phyloP scores from a whole-genome alignment of 129 eudicot species.

The Oenanthe sinensis region DNA sequence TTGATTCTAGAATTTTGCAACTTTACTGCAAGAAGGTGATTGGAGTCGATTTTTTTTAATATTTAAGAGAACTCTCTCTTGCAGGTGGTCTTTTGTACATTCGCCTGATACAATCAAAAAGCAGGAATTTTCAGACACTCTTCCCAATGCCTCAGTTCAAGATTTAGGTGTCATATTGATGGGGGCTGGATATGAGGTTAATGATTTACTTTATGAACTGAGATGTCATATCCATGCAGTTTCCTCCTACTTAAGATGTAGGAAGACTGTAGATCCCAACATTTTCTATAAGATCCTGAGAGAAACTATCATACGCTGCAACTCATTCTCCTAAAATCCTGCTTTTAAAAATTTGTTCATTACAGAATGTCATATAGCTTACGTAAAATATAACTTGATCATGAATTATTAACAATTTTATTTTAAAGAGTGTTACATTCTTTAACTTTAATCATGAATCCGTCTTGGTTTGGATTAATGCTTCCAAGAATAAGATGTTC shows the following conservation, averaged over 20 bases:
- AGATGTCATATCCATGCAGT: too few relatives aligned
- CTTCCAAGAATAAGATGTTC: not conserved
- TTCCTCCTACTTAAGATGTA: not conserved
- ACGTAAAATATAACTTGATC: not conserved
- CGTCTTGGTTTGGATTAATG: not conserved
- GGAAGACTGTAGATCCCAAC: not conserved
- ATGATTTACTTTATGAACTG: not conserved
- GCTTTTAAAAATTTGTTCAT: not conserved
- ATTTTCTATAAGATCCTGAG: not conserved
- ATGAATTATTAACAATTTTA: not conserved
- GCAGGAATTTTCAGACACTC: slow-evolving; percentile 71
- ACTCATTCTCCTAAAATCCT: not conserved
- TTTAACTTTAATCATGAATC: not conserved
- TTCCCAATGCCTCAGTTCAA: slow-evolving; percentile 76
- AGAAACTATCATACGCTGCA: not conserved
- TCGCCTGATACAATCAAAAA: slow-evolving; percentile 63
- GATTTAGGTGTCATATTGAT: slow-evolving; percentile 85
- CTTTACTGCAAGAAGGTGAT: not conserved
- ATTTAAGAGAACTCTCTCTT: slow-evolving; percentile 6
- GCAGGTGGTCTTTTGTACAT: slow-evolving; percentile 83
- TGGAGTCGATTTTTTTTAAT: not conserved
- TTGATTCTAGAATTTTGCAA: not conserved
- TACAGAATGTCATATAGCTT: not conserved
- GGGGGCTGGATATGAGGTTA: slow-evolving; percentile 87
- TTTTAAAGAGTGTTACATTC: not conserved